Evolutionary conservation across 2,329 filamentous ascomycete species (phyloP).

Genomic region (Botrytis sinoallii): DNA sequence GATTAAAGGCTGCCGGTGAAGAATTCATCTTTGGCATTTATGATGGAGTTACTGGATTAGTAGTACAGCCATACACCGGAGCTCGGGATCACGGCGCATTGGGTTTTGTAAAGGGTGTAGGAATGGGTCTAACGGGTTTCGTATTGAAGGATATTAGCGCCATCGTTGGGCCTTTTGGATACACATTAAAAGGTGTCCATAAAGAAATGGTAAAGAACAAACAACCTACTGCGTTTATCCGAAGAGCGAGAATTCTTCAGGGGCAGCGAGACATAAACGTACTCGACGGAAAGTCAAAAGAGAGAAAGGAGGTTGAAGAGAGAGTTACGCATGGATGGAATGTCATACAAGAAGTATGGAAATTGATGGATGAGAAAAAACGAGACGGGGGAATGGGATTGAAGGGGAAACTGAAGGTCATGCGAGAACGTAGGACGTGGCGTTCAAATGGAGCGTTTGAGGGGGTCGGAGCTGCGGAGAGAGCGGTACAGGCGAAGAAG

Average conservation of each 20-base stretch:
- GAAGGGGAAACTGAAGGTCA: conserved; percentile 37
- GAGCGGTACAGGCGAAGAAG: conserved; percentile 46
- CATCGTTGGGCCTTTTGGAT: conserved; percentile 57
- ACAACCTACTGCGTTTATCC: conserved; percentile 52
- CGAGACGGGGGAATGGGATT: conserved; percentile 20
- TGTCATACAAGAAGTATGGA: conserved; percentile 43
- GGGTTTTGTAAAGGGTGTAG: conserved; percentile 15
- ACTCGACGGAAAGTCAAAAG: conserved; percentile 39
- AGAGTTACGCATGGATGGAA: conserved; percentile 42
- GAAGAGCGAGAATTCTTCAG: conserved; percentile 57
- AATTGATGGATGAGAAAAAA: conserved; percentile 39
- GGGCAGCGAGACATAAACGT: conserved; percentile 48
- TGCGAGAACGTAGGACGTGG: conserved; percentile 42
- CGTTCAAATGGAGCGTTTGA: conserved; percentile 44
- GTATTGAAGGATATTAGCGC: conserved; percentile 53
- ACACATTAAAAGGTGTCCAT: conserved; percentile 60
- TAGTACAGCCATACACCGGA: conserved; percentile 56
- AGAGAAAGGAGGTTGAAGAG: conserved; percentile 32
- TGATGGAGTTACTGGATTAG: conserved; percentile 62
- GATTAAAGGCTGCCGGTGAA: conserved; percentile 49
- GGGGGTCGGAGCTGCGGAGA: conserved; percentile 46
- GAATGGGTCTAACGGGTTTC: conserved; percentile 17
- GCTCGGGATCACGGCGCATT: conserved; percentile 37
- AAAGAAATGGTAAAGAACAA: conserved; percentile 55
- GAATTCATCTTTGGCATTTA: conserved; percentile 63